Evolutionary conservation across 345 rosid genomes (phyloP), one percentile per base, ranked within the genome.

Genomic region (Eucalyptus cloeziana): DNA sequence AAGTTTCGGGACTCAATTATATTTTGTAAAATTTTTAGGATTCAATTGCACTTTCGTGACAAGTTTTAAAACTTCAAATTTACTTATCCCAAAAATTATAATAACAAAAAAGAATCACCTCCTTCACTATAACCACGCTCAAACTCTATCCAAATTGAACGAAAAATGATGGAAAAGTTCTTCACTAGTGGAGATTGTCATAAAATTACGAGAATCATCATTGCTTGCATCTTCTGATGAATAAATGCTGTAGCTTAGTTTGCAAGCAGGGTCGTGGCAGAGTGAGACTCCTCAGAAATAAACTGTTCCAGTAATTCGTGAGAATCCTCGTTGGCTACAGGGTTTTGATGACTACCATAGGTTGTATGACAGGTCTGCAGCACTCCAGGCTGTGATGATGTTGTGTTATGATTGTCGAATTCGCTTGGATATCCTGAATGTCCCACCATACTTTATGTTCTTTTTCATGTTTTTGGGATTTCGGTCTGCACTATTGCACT

Each of bases 111-210:
- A 76, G 25, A 21, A 33, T 37, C 43, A 15, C 13, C 50, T 25
- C 16, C 54, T 50, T 85, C 25, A 16, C 30, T n/a, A 22, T 30
- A 40, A 27, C 49, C 47, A 4, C 7, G 13, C 60, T 56, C 50
- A 45, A 40, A 44, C 27, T 45, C 27, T 16, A 37, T 56, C 88
- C 81, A 7, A 27, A 30, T 33, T 30, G 33, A 8, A 27, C 9
- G 30, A 79, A 37, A 45, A 27, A 13, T 40, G 30, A 83, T 43
- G 13, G 30, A 56, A 85, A 51, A 86, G 58, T 89, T 27, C 14
- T 87, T 91, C 93, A 97, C 99, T 99, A 87, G 27, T 37, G 37
- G 17, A 5, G 27, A 21, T 37, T 76, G 30, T 76, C 24, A 7
- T 71, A 40, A 76, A 40, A 10, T 37, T 76, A 37, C 15, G 5